These are phyloP conservation scores for Globisporangium solare DNA, from an alignment of 352 stramenopile species.

Conservation along the genomic window DNA sequence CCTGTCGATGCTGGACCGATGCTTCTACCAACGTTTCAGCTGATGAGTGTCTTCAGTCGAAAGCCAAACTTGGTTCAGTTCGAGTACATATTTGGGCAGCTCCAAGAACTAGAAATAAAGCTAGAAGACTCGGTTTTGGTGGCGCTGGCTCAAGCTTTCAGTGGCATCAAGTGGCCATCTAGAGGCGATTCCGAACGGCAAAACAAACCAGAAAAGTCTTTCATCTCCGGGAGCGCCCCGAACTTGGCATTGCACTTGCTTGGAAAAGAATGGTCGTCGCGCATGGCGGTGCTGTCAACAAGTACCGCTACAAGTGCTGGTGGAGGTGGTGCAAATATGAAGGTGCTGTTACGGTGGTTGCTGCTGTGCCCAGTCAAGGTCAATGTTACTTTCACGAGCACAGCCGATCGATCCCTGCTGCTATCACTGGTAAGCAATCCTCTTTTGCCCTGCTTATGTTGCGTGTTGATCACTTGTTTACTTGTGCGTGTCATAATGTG, in stretches of 20 bases:
- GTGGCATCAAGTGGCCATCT: constrained; percentile 59
- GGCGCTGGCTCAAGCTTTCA: constrained; percentile 70
- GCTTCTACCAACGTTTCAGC: constrained; percentile 70
- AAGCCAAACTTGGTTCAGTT: constrained; percentile 70
- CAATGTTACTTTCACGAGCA: constrained; percentile 86
- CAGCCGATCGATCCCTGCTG: constrained; percentile 74
- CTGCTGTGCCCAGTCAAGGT: constrained; percentile 83
- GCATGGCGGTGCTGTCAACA: constrained; percentile 30
- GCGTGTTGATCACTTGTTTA: no score
- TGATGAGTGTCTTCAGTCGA: constrained; percentile 72
- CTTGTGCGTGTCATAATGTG: background rate
- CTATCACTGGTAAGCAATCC: constrained; percentile 53
- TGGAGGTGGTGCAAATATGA: constrained; percentile 49
- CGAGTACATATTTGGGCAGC: constrained; percentile 84
- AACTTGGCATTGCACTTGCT: constrained; percentile 50
- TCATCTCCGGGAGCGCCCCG: constrained; percentile 11
- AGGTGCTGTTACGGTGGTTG: constrained; percentile 75
- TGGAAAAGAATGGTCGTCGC: constrained; percentile 55
- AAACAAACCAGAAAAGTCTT: constrained; percentile 8
- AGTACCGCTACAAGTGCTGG: constrained; percentile 24
- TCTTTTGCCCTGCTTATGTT: background rate
- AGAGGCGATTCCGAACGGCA: constrained; percentile 17
- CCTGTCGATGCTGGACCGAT: constrained; percentile 20
- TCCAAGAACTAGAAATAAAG: constrained; percentile 86
- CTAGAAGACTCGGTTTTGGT: constrained; percentile 77